A percentile compares a stretch with the other conserved stretches of the same genome.
phyloP scores from a whole-genome alignment of 2,329 filamentous ascomycete species.

The Fusarium protoensiforme region DNA sequence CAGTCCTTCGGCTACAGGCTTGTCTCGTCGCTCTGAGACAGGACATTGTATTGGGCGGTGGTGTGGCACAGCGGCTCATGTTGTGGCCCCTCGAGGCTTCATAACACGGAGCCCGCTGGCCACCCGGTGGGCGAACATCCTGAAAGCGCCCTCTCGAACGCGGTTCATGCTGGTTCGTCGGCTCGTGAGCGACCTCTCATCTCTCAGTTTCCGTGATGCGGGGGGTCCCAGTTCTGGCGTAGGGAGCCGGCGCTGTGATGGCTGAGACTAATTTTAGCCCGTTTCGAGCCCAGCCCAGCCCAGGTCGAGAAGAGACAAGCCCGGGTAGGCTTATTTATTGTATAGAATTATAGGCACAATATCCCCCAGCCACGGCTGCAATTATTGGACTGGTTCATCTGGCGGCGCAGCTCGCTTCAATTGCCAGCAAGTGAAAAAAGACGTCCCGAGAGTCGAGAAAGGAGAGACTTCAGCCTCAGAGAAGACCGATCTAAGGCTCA shows the following conservation, averaged over 20 bases:
- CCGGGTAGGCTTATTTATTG: slow-evolving; percentile 10
- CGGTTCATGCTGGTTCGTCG: slow-evolving; percentile 1
- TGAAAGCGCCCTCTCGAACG: neutral
- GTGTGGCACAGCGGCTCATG: slow-evolving; percentile 30
- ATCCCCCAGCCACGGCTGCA: slow-evolving; percentile 17
- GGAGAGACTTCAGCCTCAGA: neutral
- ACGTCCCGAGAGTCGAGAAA: neutral
- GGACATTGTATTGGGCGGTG: slow-evolving; percentile 25
- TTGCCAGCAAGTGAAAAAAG: neutral
- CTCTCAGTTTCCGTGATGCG: slow-evolving; percentile 6
- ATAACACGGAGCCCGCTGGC: slow-evolving; percentile 19
- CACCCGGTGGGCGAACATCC: neutral
- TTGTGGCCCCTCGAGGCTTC: slow-evolving; percentile 23
- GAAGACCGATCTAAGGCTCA: neutral
- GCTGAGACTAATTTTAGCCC: slow-evolving; percentile 38
- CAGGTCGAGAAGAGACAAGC: slow-evolving; percentile 30
- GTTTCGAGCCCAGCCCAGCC: neutral
- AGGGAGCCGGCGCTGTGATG: slow-evolving; percentile 30
- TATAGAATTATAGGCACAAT: slow-evolving; percentile 21
- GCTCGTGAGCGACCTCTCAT: neutral
- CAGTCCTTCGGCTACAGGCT: slow-evolving; percentile 31
- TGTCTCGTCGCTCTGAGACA: slow-evolving; percentile 26
- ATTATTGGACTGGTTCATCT: slow-evolving; percentile 2
- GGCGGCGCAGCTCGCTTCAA: neutral
- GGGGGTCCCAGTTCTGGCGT: neutral